Evolutionary conservation across 805 yeast species (phyloP).

Genomic region (Torulaspora microellipsoides): DNA sequence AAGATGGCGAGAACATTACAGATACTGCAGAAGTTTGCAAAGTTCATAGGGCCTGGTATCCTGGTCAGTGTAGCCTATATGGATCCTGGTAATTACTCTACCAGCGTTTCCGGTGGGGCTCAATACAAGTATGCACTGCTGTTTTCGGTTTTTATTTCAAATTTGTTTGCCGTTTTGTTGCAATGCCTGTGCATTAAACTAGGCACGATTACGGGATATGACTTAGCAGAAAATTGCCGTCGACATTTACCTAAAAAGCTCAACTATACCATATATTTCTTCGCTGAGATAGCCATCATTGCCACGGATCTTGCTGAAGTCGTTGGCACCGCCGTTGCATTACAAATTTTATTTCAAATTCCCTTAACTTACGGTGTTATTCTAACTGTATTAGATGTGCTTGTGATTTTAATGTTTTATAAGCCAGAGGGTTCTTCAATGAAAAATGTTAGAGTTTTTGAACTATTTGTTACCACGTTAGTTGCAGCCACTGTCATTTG

Average conservation of each 20-base stretch:
- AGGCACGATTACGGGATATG: constrained; percentile 91
- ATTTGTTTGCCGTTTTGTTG: constrained; percentile 77
- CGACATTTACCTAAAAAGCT: constrained; percentile 61
- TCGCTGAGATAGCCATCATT: constrained; percentile 82
- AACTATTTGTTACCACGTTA: constrained; percentile 62
- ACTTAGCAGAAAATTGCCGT: constrained; percentile 83
- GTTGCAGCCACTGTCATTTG: constrained; percentile 75
- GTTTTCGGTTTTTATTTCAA: constrained; percentile 76
- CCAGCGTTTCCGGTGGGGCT: constrained; percentile 90
- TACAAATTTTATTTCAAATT: constrained; percentile 68
- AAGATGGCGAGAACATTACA: constrained; percentile 8
- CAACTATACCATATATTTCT: constrained; percentile 54
- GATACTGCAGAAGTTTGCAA: constrained; percentile 43
- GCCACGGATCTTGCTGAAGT: constrained; percentile 95
- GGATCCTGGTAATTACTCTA: constrained; percentile 97
- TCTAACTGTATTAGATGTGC: constrained; percentile 75
- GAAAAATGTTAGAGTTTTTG: constrained; percentile 72
- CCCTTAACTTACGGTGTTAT: constrained; percentile 74
- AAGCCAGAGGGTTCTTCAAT: constrained; percentile 70
- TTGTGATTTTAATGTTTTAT: constrained; percentile 73
- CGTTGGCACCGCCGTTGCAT: constrained; percentile 85
- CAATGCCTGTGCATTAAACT: constrained; percentile 85
- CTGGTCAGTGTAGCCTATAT: constrained; percentile 95
- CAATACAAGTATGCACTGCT: constrained; percentile 72
- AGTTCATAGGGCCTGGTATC: constrained; percentile 87